phyloP scores from a whole-genome alignment of 2,329 filamentous ascomycete genomes.

The Colletotrichum neosansevieriae region DNA sequence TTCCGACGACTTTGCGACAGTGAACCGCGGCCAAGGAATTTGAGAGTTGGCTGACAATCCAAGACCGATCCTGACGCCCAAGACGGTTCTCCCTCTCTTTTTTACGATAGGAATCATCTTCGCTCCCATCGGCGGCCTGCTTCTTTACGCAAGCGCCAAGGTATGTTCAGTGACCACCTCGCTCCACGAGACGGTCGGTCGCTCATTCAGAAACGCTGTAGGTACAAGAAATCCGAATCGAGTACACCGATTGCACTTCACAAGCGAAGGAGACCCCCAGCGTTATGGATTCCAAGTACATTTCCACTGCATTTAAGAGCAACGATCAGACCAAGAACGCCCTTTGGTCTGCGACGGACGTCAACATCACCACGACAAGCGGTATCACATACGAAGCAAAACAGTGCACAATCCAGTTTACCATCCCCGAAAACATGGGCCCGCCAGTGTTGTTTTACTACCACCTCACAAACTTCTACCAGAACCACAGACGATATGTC shows the following conservation, averaged over 20 bases:
- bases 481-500: slow-evolving; percentile 97
- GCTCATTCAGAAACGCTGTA: slow-evolving; percentile 50
- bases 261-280: slow-evolving; percentile 61
- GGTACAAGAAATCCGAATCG: slow-evolving; percentile 91
- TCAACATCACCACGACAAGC: slow-evolving; percentile 55
- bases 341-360: slow-evolving; percentile 56
- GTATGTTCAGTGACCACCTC: slow-evolving; percentile 58
- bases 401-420: slow-evolving; percentile 81
- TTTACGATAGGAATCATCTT: slow-evolving; percentile 93
- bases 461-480: slow-evolving; percentile 96
- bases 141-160: slow-evolving; percentile 86
- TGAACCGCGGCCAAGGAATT: slow-evolving; percentile 2
- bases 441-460: slow-evolving; percentile 95
- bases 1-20: slow-evolving; percentile 45
- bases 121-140: slow-evolving; percentile 87
- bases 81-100: slow-evolving; percentile 92
- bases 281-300: slow-evolving; percentile 67
- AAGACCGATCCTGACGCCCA: slow-evolving; percentile 94
- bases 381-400: slow-evolving; percentile 52
- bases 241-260: slow-evolving; percentile 83
- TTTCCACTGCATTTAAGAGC: slow-evolving; percentile 79
- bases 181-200: too few relatives aligned
- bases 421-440: slow-evolving; percentile 81
- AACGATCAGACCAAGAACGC: slow-evolving; percentile 54
- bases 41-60: slow-evolving; percentile 35